Evolutionary conservation across 129 eudicot genomes (phyloP), one percentile per base, ranked within the genome.

Genomic region (Helianthus tuberosus): DNA sequence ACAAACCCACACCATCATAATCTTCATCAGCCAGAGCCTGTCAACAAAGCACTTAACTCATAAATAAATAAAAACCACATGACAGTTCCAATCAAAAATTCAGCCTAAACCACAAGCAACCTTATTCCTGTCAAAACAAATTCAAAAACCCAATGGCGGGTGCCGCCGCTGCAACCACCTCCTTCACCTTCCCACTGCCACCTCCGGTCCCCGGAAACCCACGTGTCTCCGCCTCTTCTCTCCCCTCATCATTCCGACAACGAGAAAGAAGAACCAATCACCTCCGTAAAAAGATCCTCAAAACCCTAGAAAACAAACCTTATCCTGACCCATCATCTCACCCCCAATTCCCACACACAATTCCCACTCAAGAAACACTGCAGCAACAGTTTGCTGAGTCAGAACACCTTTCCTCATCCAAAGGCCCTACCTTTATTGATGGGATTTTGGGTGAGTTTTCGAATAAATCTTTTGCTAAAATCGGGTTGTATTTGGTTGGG

Each of bases 201-300:
- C 25, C 77, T 7, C 80, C 62, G 5, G 1, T 57, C 59, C n/a
- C 77, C 52, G 73, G 75, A 65, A 85, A 75, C 10, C 63, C 74
- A 32, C 41, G 25, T 13, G 36, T 69, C 35, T 2, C 50, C 38
- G 46, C 83, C 50, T 75, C 81, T 27, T 70, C 74, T 12, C 59
- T 73, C 27, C 70, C 84, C 67, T 71, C 84, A 0, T 64, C 88
- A 1, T 75, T 61, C 32, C 85, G 90, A 29, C 49, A 81, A 44
- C 84, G 79, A 66, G 73, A 15, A 17, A 75, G 17, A 49, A 84
- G 98, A 74, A 88, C 80, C 17, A 93, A 90, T 83, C 78, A 88
- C 46, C 94, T 93, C 82, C 96, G 96, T 35, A 80, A 66, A 25
- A 93, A 90, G n/a, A 72, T 89, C 36, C 87, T 93, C 83, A 89